A percentile compares a stretch with the other conserved stretches of the same genome.
Evolutionary conservation across 2,329 filamentous ascomycete genomes (phyloP).

Genomic region (Claviceps sp.): DNA sequence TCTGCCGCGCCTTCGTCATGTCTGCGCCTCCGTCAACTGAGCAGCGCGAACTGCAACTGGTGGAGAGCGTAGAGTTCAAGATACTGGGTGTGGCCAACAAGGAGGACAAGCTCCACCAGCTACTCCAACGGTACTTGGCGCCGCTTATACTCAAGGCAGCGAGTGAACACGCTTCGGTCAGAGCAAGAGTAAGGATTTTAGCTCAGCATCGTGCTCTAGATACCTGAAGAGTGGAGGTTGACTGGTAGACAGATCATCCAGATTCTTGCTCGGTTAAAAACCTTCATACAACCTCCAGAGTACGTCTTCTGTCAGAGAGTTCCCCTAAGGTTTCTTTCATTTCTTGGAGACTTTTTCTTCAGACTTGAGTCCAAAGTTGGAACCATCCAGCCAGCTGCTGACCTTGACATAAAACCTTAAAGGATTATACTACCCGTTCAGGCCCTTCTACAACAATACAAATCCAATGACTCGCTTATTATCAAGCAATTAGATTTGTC

Average conservation of each 20-base stretch:
- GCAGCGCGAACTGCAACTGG: slow-evolving; percentile 64
- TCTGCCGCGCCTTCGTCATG: slow-evolving; percentile 16
- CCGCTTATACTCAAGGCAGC: slow-evolving; percentile 76
- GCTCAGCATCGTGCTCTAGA: neutral
- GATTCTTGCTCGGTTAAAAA: slow-evolving; percentile 37
- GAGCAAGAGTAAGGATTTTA: slow-evolving; percentile 49
- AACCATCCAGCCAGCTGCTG: neutral
- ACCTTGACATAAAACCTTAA: slow-evolving; percentile 1
- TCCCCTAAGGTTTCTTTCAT: neutral
- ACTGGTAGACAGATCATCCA: slow-evolving; percentile 32
- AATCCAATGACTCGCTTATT: slow-evolving; percentile 55
- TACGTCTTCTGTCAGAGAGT: slow-evolving; percentile 15
- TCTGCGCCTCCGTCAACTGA: slow-evolving; percentile 28
- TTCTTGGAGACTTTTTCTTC: too few species aligned
- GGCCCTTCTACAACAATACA: slow-evolving; percentile 81
- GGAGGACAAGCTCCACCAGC: slow-evolving; percentile 66
- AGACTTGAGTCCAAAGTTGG: neutral
- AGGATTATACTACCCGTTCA: slow-evolving; percentile 70
- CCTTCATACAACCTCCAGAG: slow-evolving; percentile 39
- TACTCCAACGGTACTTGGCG: slow-evolving; percentile 66
- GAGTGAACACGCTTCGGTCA: slow-evolving; percentile 66
- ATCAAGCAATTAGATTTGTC: slow-evolving; percentile 80
- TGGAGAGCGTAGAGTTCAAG: slow-evolving; percentile 74
- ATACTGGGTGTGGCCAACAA: slow-evolving; percentile 69
- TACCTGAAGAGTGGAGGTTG: neutral